Base-by-base conservation (phyloP, 805 yeast species). In the Cyberlindnera euphorbiiphila region DNA sequence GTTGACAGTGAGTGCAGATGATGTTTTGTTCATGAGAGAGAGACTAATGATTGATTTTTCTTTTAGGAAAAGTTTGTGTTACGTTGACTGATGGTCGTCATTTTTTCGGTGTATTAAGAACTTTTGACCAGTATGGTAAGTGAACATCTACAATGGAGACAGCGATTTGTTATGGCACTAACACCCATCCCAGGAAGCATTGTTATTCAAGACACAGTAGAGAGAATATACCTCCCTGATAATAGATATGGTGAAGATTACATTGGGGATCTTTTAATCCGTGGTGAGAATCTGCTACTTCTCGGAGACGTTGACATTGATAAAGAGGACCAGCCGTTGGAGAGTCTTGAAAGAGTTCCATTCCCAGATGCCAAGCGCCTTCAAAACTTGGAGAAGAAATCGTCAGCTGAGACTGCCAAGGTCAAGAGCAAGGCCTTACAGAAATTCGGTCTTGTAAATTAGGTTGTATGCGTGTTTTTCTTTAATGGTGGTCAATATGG, bases 251-350 rank as follows among this genome's bases (percentile, higher is more conserved):
- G 85, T 8, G 96, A 91, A 59, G 68, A 66, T n/a, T 69, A 70
- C 34, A 73, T 83, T 36, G 96, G 96, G 9, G 85, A 86, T 34
- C 81, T 80, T 57, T 74, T 93, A 65, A 81, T 93, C 27, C 82
- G 98, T 63, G 98, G 98, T 45, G 98, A 93, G 61, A 91, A 91
- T 53, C 93, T 93, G 8, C 93, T 89, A 9, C 76, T 89, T 78
- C 60, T 93, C 58, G 98, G 98, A 15, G 97, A 91, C 59, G 74
- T 91, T 45, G 96, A 89, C 60, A 83, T 87, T 45, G 95, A 86
- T 55, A 74, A 67, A 45, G 96, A 88, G 61, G 95, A 85, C 54
- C 74, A 66, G 44, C 84, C 84, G 36, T 61, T 85, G 50, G 69
- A 68, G 27, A 61, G 64, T 11, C 68, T 78, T 60, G 66, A 71